Evolutionary conservation across 208 protist species (phyloP), one percentile per base, ranked within the genome.

Genomic region (Leishmania turanica): DNA sequence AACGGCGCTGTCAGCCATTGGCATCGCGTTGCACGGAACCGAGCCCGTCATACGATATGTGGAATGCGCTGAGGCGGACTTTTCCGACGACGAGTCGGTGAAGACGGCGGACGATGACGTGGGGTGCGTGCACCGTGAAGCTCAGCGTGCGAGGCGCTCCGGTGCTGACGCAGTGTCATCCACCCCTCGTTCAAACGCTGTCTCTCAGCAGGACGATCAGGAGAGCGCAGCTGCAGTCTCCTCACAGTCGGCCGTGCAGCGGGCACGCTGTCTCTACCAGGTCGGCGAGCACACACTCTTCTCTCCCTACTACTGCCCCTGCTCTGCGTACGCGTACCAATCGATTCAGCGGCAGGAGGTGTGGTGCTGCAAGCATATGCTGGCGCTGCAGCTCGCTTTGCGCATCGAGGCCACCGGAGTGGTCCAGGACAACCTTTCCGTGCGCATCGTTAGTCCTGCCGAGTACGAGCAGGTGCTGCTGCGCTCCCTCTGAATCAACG

Each of bases 321-420:
- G 94, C 69, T 89, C 89, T 34, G 92, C 94, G 6, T 97, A 97
- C 79, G 85, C 84, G 15, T 96, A 91, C 74, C 87, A 93, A 75
- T 89, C 90, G 27, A 90, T 97, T 66, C 90, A 90, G 58, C 87
- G 92, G 9, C 86, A 93, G 60, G 92, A 96, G 17, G 84, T 89
- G 77, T 96, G 86, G 84, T 89, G 88, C 71, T 97, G 94, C 80
- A 97, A 97, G 80, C 94, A 97, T 77, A 78, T 96, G 40, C 89
- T 97, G 24, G 94, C 94, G 8, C 85, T 97, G 34, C 90, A 90
- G 51, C 80, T 97, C 34, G 90, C 86, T 11, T 80, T 96, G 45
- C 40, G 87, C 11, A 69, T 97, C 17, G 90, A 96, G 77, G 79
- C 76, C 42, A 75, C 84, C 3, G 90, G 92, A 3, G 83, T 95